Evolutionary conservation across 176 grass and related monocot genomes (phyloP).

Genomic region (Alloteropsis semialata): DNA sequence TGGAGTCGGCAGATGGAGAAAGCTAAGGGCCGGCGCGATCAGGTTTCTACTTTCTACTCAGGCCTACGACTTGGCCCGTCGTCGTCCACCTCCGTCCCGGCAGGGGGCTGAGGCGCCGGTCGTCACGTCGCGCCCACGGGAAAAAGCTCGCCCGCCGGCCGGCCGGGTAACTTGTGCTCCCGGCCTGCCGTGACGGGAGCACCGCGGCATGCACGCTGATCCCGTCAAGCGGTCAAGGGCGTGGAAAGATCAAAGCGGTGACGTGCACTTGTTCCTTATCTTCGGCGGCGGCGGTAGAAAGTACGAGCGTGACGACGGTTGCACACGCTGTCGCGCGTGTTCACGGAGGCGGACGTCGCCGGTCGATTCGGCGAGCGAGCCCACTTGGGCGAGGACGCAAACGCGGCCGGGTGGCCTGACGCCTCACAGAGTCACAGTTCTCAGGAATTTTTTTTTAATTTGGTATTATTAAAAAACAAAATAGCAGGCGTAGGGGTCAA

Average conservation of each 20-base stretch:
- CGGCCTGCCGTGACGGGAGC: neutral
- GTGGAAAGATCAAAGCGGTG: constrained; percentile 22
- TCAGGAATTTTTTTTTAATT: too few relatives aligned
- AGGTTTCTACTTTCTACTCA: too few relatives aligned
- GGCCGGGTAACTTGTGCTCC: constrained; percentile 9
- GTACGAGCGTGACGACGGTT: too few relatives aligned
- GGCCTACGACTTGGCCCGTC: neutral
- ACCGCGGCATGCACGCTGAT: neutral
- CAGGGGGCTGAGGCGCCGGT: neutral
- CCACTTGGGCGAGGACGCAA: neutral
- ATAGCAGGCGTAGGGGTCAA: too few relatives aligned
- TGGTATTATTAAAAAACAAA: too few relatives aligned
- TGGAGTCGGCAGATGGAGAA: neutral
- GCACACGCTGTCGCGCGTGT: neutral
- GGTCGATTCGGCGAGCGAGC: neutral
- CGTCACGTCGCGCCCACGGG: constrained; percentile 1
- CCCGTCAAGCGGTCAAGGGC: neutral
- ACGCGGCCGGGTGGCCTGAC: neutral
- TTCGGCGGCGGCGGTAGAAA: neutral
- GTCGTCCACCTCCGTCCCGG: neutral
- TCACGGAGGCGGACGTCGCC: neutral
- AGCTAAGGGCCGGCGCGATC: neutral
- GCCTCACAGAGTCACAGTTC: neutral
- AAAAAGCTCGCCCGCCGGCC: neutral
- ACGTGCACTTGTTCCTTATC: neutral